Conservation (phyloP, 768 basidiomycete species). For the Auricularia cornea region DNA sequence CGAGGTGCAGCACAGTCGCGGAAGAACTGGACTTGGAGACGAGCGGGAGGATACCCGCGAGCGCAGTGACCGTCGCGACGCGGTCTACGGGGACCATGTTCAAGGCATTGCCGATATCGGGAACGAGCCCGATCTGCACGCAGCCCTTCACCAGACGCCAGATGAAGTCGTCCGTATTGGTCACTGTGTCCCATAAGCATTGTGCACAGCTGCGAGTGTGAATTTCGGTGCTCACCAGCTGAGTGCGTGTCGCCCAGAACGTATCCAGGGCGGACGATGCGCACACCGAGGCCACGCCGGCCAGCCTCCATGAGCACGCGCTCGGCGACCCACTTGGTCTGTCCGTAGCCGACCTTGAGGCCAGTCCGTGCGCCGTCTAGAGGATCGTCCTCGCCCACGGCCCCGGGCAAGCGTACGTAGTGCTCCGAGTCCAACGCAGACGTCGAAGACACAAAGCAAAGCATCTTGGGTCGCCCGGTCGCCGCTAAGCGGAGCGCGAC, state of each 20-base stretch:
- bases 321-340: conserved; percentile 98
- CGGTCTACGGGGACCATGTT: conserved; percentile 99
- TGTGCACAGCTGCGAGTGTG: neutral
- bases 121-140: conserved; percentile 90
- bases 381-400: conserved; percentile 78
- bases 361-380: conserved; percentile 71
- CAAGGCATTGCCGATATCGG: conserved; percentile 95
- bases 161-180: conserved; percentile 98
- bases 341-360: conserved; percentile 90
- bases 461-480: conserved; percentile 59
- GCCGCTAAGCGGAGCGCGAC: conserved; percentile 75
- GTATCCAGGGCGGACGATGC: conserved; percentile 90
- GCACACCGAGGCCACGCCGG: conserved; percentile 70
- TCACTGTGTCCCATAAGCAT: conserved; percentile 44
- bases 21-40: conserved; percentile 19
- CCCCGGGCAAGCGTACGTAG: conserved; percentile 82
- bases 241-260: conserved; percentile 86
- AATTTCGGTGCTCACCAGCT: conserved; percentile 53
- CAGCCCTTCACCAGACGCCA: conserved; percentile 99
- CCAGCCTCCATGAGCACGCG: conserved; percentile 90
- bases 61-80: conserved; percentile 73
- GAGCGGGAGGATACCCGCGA: conserved; percentile 60
- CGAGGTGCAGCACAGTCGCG: conserved; percentile 70
- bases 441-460: conserved; percentile 93
- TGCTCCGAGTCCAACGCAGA: conserved; percentile 89